Evolutionary conservation across 2,329 filamentous ascomycete genomes (phyloP).

Genomic region (Orbilia brochopaga): DNA sequence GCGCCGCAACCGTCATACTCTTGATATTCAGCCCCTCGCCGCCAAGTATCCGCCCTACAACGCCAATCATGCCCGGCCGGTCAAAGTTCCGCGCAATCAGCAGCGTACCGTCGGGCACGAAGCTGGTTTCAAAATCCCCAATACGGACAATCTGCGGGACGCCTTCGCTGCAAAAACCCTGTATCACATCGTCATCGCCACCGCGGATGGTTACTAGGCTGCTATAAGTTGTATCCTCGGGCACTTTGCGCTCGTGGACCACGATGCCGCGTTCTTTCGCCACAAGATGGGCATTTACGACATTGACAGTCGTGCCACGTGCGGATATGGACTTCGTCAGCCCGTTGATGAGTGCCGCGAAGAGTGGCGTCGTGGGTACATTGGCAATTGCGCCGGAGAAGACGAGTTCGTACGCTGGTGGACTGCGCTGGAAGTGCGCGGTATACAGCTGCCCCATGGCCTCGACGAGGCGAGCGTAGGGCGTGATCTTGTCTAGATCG

Average conservation of each 20-base stretch:
- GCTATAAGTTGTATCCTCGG: slow-evolving; percentile 69
- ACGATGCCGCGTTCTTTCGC: slow-evolving; percentile 78
- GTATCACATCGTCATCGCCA: slow-evolving; percentile 62
- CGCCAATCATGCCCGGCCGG: slow-evolving; percentile 79
- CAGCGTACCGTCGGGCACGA: slow-evolving; percentile 74
- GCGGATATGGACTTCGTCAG: slow-evolving; percentile 73
- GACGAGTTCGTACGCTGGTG: slow-evolving; percentile 69
- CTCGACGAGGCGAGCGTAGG: slow-evolving; percentile 76
- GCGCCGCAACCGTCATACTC: slow-evolving; percentile 73
- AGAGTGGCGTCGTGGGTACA: slow-evolving; percentile 77
- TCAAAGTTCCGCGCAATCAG: slow-evolving; percentile 84
- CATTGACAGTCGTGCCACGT: slow-evolving; percentile 74
- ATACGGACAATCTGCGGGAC: slow-evolving; percentile 73
- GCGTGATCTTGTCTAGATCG: slow-evolving; percentile 77
- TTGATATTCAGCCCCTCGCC: slow-evolving; percentile 76
- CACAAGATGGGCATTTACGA: slow-evolving; percentile 78
- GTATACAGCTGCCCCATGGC: slow-evolving; percentile 81
- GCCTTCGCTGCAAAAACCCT: slow-evolving; percentile 71
- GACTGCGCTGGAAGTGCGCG: slow-evolving; percentile 68
- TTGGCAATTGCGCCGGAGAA: slow-evolving; percentile 77
- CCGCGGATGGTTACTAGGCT: slow-evolving; percentile 74
- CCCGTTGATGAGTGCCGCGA: slow-evolving; percentile 79
- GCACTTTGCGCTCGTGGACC: slow-evolving; percentile 73
- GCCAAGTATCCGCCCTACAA: slow-evolving; percentile 74
- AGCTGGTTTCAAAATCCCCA: slow-evolving; percentile 75